Base-by-base conservation (phyloP, 768 basidiomycete species). In the Mrakia gelida region DNA sequence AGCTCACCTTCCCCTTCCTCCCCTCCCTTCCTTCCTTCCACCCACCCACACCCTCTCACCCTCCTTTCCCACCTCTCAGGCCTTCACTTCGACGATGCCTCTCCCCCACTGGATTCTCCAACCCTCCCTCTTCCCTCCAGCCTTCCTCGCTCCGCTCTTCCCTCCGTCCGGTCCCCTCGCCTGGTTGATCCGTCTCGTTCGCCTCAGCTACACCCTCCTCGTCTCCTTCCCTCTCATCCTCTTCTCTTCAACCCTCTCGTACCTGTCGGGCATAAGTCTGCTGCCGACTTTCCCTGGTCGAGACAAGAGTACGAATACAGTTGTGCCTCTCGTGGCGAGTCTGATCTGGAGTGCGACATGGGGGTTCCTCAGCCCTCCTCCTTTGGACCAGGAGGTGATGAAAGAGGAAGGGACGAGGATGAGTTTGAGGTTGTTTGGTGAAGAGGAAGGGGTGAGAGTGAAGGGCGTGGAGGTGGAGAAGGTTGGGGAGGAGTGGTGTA, bases 311-410 rank as follows among this genome's bases (percentile, higher is more conserved):
- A 95, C 49, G 90, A 93, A 7, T 26, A 26, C 34, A 83, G 91
- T 96, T 43, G 85, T 96, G 4, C 95, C 94, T 0, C 84, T 97
- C 3, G 96, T 97, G 86, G 95, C 95, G 72, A 92, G 93, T 49
- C 92, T 95, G 82, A 91, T 91, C 7, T 87, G 96, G 32, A 88
- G 91, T 78, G 88, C 91, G 75, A 91, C 94, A 30, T 94, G 96
- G 81, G 95, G 96, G 86, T 94, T 95, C 81, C 87, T 97, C 45
- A 95, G 96, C 80, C 82, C 87, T 15, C 23, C 38, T 38, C 54
- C 23, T 32, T 30, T 23, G n/a, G 56, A n/a, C n/a, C n/a, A n/a
- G n/a, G n/a, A n/a, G n/a, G n/a, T n/a, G n/a, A n/a, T 4, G 54
- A n/a, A 9, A 28, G 59, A 59, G 11, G n/a, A 59, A 9, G 61